Evolutionary conservation across 2,329 filamentous ascomycete species (phyloP), one percentile per base, ranked within the genome.

Genomic region (Claviceps paspali): DNA sequence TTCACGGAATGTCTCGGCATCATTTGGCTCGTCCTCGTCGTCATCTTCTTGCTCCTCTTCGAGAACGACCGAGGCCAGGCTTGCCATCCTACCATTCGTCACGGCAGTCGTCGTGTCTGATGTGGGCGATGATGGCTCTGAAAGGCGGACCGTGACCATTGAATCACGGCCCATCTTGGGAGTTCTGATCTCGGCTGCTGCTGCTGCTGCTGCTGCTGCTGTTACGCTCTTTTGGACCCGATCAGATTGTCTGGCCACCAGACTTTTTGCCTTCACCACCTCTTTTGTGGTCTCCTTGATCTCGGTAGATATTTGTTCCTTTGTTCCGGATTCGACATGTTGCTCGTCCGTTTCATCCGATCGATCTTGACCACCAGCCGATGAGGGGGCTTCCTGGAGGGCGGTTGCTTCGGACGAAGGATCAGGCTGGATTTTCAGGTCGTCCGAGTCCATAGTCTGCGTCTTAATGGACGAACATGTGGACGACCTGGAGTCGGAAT

Each of bases 91-190:
- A 49, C 49, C 36, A 47, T 43, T 36, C 39, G 44, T 36, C 9
- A 15, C 11, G 41, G 47, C 36, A 39, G 56, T 48, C 24, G 59
- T 61, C 42, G 64, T 68, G 39, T 70, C 61, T 45, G 77, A 64
- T 45, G 63, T 56, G 48, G 76, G 49, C 47, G 65, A 49, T 47
- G 70, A 56, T 41, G 68, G 63, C 52, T 83, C 79, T 15, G 80
- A 84, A 34, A 85, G 64, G 38, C 79, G 70, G 31, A 85, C 80
- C 6, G 80, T 85, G 32, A 85, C 79, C 77, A 85, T 79, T 15
- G 81, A 85, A 57, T 84, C 79, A 53, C 71, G 69, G 15, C 54
- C 46, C 53, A 59, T 59, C 41, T 53, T 61, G n/a, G 56, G 54
- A 31, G 55, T 57, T 47, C n/a, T n/a, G n/a, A n/a, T n/a, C n/a